These are phyloP conservation scores for Furcasterigmium sp. DNA, from an alignment of 2,329 filamentous ascomycete species.

Conservation along the genomic window DNA sequence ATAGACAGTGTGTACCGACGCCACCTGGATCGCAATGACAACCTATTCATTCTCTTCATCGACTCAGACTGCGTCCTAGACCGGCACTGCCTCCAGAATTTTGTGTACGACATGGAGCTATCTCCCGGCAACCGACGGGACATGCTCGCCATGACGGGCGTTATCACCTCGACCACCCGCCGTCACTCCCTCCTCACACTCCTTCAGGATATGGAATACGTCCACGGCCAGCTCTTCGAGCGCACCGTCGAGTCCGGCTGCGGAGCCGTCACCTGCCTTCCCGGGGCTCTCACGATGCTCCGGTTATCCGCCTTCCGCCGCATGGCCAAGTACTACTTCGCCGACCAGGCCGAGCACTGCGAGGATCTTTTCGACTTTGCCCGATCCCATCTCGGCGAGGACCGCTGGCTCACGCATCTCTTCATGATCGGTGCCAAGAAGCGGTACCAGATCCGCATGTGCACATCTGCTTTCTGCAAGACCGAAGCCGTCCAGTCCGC, in stretches of 20 bases:
- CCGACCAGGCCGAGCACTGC: conserved; percentile 91
- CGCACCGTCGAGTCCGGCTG: conserved; percentile 92
- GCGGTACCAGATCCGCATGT: conserved; percentile 95
- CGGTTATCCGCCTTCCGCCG: conserved; percentile 93
- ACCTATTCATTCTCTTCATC: conserved; percentile 93
- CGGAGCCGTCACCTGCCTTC: conserved; percentile 89
- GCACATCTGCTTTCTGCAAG: conserved; percentile 96
- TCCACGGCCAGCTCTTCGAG: conserved; percentile 95
- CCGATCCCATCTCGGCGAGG: conserved; percentile 91
- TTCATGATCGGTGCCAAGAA: conserved; percentile 98
- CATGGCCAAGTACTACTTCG: conserved; percentile 98
- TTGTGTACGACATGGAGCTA: conserved; percentile 97
- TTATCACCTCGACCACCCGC: conserved; percentile 90
- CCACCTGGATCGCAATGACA: conserved; percentile 82
- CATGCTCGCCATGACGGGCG: conserved; percentile 96
- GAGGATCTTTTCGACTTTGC: conserved; percentile 95
- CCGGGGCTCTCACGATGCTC: conserved; percentile 90
- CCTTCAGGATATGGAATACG: conserved; percentile 96
- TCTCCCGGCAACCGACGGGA: conserved; percentile 87
- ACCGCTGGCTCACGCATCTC: conserved; percentile 93
- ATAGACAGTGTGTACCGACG: conserved; percentile 89
- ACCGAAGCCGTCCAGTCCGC: conserved; percentile 94
- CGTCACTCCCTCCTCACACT: conserved; percentile 87
- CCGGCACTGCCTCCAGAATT: conserved; percentile 88
- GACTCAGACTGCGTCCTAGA: conserved; percentile 96